Percentiles rank a stretch among this genome's conserved stretches.
Conservation (phyloP, 2,329 filamentous ascomycete species). For the Fusarium incarnatum region DNA sequence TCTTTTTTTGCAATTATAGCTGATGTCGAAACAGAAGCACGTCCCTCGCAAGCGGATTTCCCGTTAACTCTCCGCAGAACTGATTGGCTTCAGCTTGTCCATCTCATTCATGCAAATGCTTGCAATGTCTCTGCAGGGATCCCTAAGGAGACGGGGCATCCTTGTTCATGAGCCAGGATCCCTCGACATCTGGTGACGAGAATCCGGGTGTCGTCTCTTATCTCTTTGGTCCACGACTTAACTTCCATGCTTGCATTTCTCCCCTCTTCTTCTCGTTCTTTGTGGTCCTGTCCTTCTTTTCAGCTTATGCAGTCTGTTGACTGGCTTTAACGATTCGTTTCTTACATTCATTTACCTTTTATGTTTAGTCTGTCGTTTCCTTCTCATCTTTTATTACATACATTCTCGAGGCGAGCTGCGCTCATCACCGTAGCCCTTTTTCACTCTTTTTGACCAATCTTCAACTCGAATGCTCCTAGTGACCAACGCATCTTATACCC, state of each 20-base stretch:
- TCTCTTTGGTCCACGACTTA: slow-evolving; percentile 26
- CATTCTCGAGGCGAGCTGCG: slow-evolving; percentile 41
- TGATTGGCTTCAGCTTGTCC: slow-evolving; percentile 36
- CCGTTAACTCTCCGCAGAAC: slow-evolving; percentile 14
- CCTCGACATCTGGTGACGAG: slow-evolving; percentile 36
- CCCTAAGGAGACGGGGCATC: slow-evolving; percentile 7
- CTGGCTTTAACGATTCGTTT: slow-evolving; percentile 34
- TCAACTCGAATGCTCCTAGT: slow-evolving; percentile 8
- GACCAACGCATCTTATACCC: slow-evolving; percentile 29
- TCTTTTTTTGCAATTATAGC: slow-evolving; percentile 28
- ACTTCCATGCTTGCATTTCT: slow-evolving; percentile 16
- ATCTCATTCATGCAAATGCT: slow-evolving; percentile 44
- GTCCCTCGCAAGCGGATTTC: slow-evolving; percentile 28
- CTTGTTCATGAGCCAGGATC: slow-evolving; percentile 28
- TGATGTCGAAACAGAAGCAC: slow-evolving; percentile 47
- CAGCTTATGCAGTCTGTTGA: slow-evolving; percentile 23
- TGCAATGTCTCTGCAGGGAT: slow-evolving; percentile 29
- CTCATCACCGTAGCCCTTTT: slow-evolving; percentile 41
- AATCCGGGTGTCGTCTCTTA: slow-evolving; percentile 27
- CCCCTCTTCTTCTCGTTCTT: slow-evolving; percentile 24
- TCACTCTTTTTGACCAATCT: slow-evolving; percentile 15
- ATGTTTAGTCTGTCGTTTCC: slow-evolving; percentile 25
- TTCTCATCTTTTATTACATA: slow-evolving; percentile 18
- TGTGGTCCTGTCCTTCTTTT: slow-evolving; percentile 20
- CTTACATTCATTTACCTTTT: slow-evolving; percentile 29